Evolutionary conservation across 805 yeast genomes (phyloP), one percentile per base, ranked within the genome.

Genomic region (Candida sithepensis): DNA sequence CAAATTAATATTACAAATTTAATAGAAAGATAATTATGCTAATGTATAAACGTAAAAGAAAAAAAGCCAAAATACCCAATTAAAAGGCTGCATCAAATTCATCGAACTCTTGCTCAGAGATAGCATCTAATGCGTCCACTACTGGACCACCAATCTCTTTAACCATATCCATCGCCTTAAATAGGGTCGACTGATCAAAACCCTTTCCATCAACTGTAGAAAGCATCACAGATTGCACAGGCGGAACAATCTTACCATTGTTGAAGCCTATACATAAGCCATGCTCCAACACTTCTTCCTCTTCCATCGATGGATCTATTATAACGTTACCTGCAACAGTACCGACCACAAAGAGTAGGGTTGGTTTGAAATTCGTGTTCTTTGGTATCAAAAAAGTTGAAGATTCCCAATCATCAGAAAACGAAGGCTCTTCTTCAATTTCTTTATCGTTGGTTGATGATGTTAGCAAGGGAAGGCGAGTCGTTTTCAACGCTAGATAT

Each of bases 261-360:
- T 78, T 77, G 81, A 85, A 92, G 30, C 91, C 83, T 3, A 88
- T 63, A 41, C 90, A 70, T 19, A 92, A 53, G 1, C 96, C 96
- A 49, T 87, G 84, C 54, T 92, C 96, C 49, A 90, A 75, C 2
- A 91, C 96, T 51, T 82, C 87, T 62, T 88, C 91, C 65, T 92
- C 99, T 49, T 84, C 87, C n/a, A 79, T 70, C 1, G 95, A 83
- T 0, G 99, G 98, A 61, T 92, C 99, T 22, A 91, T 71, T 21
- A 89, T 66, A 9, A 84, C 75, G 44, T 81, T 81, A 13, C 71
- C 60, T 1, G 92, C 96, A 0, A 88, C 79, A 5, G 86, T 71
- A 0, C 96, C 96, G 23, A 85, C 67, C 0, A 92, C 79, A 55
- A 94, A 81, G 34, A 88, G 69, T 16, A 92, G 65, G 0, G 97